Base-by-base conservation (phyloP, 495 filamentous ascomycete genomes). In the Podospora appendiculata region DNA sequence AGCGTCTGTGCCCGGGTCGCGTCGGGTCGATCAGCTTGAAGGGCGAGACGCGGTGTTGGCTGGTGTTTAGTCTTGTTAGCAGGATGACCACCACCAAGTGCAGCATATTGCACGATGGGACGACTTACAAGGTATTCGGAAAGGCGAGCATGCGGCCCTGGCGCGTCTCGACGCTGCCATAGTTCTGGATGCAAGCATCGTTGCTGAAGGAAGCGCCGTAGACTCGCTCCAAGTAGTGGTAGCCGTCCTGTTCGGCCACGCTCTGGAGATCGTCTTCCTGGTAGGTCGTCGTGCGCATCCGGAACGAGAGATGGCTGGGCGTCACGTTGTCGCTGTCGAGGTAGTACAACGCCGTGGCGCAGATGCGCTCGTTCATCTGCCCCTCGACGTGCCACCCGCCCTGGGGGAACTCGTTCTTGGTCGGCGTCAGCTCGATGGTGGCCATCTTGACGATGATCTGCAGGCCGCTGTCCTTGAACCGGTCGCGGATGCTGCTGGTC, bases 401-500 rank as follows among this genome's bases (percentile, higher is more conserved):
- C 2, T 14, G 46, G 1, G 57, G 46, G 32, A 63, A 62, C 16
- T 57, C 54, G 0, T 79, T 76, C 45, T 79, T 82, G 42, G 79
- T 78, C 0, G 84, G 82, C 0, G 76, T 82, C 2, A 88, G 62
- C 39, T 84, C 69, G 43, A 87, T 83, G 47, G 74, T 79, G 6
- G 78, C 77, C 46, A 87, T 66, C 54, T 86, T 85, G 34, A 86
- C 76, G 36, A 87, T 84, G 18, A 87, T 69, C 54, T 87, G 84
- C 5, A 87, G 56, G 0, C 74, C 76, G 0, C 38, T 57, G 11
- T 64, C 50, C 12, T 62, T 61, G 57, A 78, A 81, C 44, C 67
- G 57, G 25, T 66, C 40, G n/a, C n/a, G n/a, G 14, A 50, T 36
- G 42, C 67, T 49, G 2, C 47, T 57, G 4, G 68, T 10, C 55